A percentile compares a stretch with the other conserved stretches of the same genome.
Evolutionary conservation across 1,139 yeast species (phyloP).

Genomic region (Suhomyces kunorum): DNA sequence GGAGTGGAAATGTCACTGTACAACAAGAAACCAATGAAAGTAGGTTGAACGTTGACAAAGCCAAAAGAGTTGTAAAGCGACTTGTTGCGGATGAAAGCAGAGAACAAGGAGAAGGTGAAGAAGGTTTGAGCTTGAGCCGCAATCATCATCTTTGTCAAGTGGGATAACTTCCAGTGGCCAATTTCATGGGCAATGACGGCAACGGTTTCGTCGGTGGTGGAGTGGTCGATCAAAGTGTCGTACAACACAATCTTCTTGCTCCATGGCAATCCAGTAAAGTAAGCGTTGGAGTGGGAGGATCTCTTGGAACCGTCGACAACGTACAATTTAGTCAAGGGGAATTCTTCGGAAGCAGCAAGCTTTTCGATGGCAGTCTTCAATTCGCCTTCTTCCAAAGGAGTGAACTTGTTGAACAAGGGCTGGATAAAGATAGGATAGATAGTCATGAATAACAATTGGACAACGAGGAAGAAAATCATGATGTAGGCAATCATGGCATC

Average conservation of each 20-base stretch:
- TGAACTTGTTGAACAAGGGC: slow-evolving; percentile 88
- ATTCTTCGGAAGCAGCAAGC: slow-evolving; percentile 70
- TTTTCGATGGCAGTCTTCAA: slow-evolving; percentile 78
- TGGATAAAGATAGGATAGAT: slow-evolving; percentile 80
- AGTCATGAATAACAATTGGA: slow-evolving; percentile 73
- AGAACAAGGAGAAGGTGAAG: slow-evolving; percentile 66
- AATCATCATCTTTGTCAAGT: slow-evolving; percentile 69
- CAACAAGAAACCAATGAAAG: slow-evolving; percentile 75
- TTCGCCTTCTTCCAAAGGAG: slow-evolving; percentile 89
- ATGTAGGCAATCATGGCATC: slow-evolving; percentile 78
- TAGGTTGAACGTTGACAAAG: slow-evolving; percentile 63
- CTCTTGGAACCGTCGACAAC: slow-evolving; percentile 96
- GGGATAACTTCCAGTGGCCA: slow-evolving; percentile 95
- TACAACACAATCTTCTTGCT: slow-evolving; percentile 90
- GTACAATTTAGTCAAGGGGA: slow-evolving; percentile 82
- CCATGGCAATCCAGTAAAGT: slow-evolving; percentile 95
- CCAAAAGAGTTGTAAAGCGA: slow-evolving; percentile 83
- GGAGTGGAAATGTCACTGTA: slow-evolving; percentile 79
- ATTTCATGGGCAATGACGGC: slow-evolving; percentile 97
- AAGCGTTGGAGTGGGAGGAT: slow-evolving; percentile 95
- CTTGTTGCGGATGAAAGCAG: slow-evolving; percentile 74
- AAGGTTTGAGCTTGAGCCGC: slow-evolving; percentile 67
- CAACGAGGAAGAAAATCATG: slow-evolving; percentile 66
- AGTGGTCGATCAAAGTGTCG: slow-evolving; percentile 84
- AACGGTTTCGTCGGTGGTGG: slow-evolving; percentile 76